Base-by-base conservation (phyloP, 2,329 filamentous ascomycete genomes). In the Penicillium sp. region DNA sequence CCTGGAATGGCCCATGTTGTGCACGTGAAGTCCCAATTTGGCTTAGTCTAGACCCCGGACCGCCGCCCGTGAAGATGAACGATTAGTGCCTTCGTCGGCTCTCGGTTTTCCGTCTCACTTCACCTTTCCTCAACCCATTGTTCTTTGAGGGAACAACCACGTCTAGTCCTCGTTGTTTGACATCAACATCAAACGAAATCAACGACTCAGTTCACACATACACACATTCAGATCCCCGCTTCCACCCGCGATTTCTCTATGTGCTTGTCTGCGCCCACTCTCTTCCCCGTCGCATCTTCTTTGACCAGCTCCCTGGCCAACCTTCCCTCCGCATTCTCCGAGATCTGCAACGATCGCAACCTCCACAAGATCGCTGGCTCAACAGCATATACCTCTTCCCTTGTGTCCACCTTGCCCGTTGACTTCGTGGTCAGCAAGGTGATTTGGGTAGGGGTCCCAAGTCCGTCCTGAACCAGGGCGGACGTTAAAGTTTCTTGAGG, bases 401-500 rank as follows among this genome's bases (percentile, higher is more conserved):
- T 51, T 39, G 37, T 48, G 29, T 50, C 53, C 48, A 43, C 53
- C 46, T 52, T 55, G 58, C 52, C 56, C 45, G 51, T 53, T 45
- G 58, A 60, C 39, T 47, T 49, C 47, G 58, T 57, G 43, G 52
- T 57, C 45, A 56, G 61, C 61, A 60, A 66, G 55, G 65, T 71
- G 65, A 59, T 67, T 59, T 74, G 73, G 69, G 59, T 74, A 74
- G 67, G 66, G 72, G 72, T 69, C 59, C 60, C 64, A 58, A 66
- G 72, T 76, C 73, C 73, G 73, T 74, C 73, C 71, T 75, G 71
- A 74, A 69, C 51, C 68, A 71, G 71, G 72, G 69, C 73, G 73
- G 73, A 75, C 73, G 71, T 70, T 74, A 74, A 74, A 60, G 63
- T 66, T 60, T 52, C 60, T 60, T 48, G 51, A 52, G 54, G 52